These are phyloP conservation scores for Ceratocystiopsis sp. DNA, from an alignment of 2,329 filamentous ascomycete genomes.

Conservation along the genomic window DNA sequence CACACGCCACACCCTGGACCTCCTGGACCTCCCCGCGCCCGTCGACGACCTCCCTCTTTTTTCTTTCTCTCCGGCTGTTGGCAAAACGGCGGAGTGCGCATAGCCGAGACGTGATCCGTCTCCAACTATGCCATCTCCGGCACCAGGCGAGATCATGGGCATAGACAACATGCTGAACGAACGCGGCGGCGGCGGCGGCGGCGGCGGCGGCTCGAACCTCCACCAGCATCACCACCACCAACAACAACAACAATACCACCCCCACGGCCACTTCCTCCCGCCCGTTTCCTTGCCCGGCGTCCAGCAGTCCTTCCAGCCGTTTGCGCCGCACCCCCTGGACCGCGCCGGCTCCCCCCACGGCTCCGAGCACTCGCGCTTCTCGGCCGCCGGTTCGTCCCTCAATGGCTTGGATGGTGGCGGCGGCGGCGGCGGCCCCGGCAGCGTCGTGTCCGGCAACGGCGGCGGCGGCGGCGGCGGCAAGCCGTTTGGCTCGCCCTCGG, in stretches of 20 bases:
- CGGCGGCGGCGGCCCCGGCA: too few species aligned
- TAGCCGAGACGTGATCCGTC: background rate
- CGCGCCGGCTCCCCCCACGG: conserved; percentile 41
- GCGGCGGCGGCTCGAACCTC: conserved; percentile 8
- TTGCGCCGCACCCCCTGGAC: conserved; percentile 24
- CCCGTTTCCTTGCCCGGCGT: conserved; percentile 9
- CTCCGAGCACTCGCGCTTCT: conserved; percentile 41
- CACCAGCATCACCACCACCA: background rate
- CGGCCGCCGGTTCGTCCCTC: conserved; percentile 22
- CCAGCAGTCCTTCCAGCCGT: conserved; percentile 8
- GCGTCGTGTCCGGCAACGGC: too few species aligned
- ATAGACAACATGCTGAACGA: conserved; percentile 36
- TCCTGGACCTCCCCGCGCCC: too few species aligned
- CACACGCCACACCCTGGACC: too few species aligned
- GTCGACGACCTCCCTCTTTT: background rate
- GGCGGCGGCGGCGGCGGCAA: conserved; percentile 17
- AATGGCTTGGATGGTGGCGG: too few species aligned
- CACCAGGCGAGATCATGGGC: conserved; percentile 32
- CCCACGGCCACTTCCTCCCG: conserved; percentile 6
- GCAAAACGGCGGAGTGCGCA: background rate
- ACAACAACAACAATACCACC: conserved; percentile 1
- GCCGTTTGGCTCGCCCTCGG: conserved; percentile 33
- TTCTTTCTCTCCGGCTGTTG: background rate
- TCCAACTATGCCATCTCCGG: conserved; percentile 24
- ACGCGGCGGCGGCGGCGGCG: conserved; percentile 22